These are phyloP conservation scores for Grifola frondosa DNA, from an alignment of 1,284 basidiomycete genomes.

Conservation along the genomic window DNA sequence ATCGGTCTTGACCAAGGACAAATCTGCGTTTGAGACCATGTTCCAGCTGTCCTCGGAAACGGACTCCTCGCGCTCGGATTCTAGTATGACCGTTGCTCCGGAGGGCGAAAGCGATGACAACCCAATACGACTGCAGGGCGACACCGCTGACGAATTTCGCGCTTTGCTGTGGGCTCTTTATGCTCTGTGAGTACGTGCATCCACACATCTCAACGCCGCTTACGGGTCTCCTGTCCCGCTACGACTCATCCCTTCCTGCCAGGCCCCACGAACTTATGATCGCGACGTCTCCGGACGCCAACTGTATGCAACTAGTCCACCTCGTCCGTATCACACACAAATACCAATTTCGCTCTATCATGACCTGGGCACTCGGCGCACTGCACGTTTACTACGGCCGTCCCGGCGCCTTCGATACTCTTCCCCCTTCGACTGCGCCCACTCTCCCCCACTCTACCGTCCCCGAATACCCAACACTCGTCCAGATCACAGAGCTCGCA, in stretches of 20 bases:
- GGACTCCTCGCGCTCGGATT: conserved; percentile 32
- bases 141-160: conserved; percentile 36
- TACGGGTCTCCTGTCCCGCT: background rate
- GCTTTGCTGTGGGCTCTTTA: conserved; percentile 37
- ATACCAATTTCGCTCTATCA: conserved; percentile 53
- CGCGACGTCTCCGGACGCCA: conserved; percentile 41
- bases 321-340: conserved; percentile 55
- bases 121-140: conserved; percentile 37
- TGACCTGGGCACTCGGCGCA: conserved; percentile 47
- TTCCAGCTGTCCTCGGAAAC: conserved; percentile 35
- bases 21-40: conserved; percentile 38
- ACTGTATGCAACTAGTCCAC: conserved; percentile 42
- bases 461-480: conserved; percentile 28
- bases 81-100: conserved; percentile 28
- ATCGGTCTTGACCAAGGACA: conserved; percentile 34
- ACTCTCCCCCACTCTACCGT: conserved; percentile 18
- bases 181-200: conserved; percentile 29
- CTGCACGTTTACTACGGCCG: conserved; percentile 40
- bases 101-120: conserved; percentile 37
- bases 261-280: conserved; percentile 50
- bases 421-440: conserved; percentile 18
- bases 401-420: conserved; percentile 31
- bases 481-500: conserved; percentile 45
- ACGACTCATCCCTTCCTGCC: background rate
- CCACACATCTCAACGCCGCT: background rate